Base-by-base conservation (phyloP, 805 yeast species). In the Torulaspora delbrueckii region DNA sequence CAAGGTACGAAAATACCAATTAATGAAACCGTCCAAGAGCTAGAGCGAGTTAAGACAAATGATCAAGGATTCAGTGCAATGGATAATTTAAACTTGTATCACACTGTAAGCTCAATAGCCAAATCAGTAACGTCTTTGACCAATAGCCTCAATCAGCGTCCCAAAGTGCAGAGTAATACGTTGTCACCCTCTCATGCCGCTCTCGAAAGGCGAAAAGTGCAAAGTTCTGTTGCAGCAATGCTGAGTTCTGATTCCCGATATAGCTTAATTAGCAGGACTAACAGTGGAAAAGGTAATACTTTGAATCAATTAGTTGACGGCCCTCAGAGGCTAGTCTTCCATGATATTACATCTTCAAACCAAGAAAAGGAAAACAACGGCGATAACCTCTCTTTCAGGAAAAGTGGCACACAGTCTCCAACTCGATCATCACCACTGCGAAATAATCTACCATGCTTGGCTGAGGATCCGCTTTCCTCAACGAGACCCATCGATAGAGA, bases 61-160 rank as follows among this genome's bases (percentile, higher is more conserved):
- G 28, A 24, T 22, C 33, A 27, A 12, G 43, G 42, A 8, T 60
- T 56, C 30, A 63, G 62, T 41, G 65, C 64, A 2, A 56, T 65
- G 59, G 70, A 66, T 43, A 66, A 65, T 41, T 45, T 66, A 31
- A 63, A 66, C 44, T 35, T 66, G 16, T 66, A 65, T 42, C 61
- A 61, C 41, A 65, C 69, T 1, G 69, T 64, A 0, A 59, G 57
- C 32, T 53, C 66, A 2, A 61, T 65, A 37, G 68, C 68, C 1
- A 61, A 62, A 39, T 60, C 67, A 1, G 68, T 65, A 2, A 48
- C 63, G 8, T 62, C 67, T n/a, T 50, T 64, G n/a, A 51, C 68
- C 7, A 59, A 58, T 27, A 56, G 63, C 12, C 50, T 62, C 8
- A 56, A 55, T 36, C 50, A 52, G 30, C 42, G 27, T 30, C 27